Conservation (phyloP, 805 yeast genomes). For the Nakazawaea peltata region DNA sequence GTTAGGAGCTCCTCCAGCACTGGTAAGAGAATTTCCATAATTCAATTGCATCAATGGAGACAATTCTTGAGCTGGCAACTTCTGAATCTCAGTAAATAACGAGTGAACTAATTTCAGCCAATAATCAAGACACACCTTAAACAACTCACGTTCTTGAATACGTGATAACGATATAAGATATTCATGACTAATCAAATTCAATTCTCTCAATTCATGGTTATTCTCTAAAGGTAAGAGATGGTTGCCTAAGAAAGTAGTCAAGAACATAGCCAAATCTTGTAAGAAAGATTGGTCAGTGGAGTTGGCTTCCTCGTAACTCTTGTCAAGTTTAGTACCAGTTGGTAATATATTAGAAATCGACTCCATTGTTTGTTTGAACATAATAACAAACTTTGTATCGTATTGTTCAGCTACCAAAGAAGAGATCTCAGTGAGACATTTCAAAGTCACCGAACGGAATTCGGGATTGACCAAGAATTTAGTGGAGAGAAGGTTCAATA, state of each 20-base stretch:
- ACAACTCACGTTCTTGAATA: constrained; percentile 92
- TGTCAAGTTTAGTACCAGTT: constrained; percentile 58
- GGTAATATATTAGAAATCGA: constrained; percentile 66
- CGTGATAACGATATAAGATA: constrained; percentile 79
- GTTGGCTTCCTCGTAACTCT: constrained; percentile 65
- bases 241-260: constrained; percentile 73
- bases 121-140: constrained; percentile 91
- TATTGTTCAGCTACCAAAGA: constrained; percentile 50
- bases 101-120: constrained; percentile 85
- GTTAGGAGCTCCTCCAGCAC: constrained; percentile 75
- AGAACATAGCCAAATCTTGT: constrained; percentile 90
- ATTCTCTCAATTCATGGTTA: constrained; percentile 44
- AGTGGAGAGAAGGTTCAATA: constrained; percentile 61
- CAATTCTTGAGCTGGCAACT: constrained; percentile 61
- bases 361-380: constrained; percentile 69
- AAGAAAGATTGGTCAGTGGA: constrained; percentile 87
- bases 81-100: constrained; percentile 79
- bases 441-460: constrained; percentile 77
- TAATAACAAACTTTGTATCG: constrained; percentile 50
- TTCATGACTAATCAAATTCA: constrained; percentile 65
- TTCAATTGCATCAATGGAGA: constrained; percentile 71
- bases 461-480: constrained; percentile 74
- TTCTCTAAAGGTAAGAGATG: constrained; percentile 64
- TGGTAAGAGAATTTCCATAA: constrained; percentile 24
- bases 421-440: constrained; percentile 90